Evolutionary conservation across 2,329 filamentous ascomycete genomes (phyloP), one percentile per base, ranked within the genome.

Genomic region (Fusarium kyushuense): DNA sequence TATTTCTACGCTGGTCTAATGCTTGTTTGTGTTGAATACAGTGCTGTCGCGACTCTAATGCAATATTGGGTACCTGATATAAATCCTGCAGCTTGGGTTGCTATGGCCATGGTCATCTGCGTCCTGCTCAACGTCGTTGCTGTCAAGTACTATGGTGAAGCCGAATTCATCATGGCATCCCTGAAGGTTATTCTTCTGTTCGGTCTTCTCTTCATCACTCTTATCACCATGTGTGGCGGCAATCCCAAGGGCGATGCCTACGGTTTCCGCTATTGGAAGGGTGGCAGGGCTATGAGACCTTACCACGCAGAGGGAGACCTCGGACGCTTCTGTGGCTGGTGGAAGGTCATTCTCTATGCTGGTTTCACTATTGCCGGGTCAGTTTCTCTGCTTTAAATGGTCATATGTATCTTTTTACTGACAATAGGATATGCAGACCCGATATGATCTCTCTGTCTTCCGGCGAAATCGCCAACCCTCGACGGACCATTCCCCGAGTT

Each of bases 221-320:
- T 92, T 75, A 82, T 92, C 74, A 86, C 85, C 62, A 91, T 91
- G 88, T 78, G 89, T 17, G 89, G 89, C 19, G 90, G 87, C 12
- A 91, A 91, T 71, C 90, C 90, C 1, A 75, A 84, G 10, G 78
- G 83, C 23, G 87, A 90, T 69, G 80, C 85, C n/a, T 89, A 87
- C 69, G 88, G 88, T n/a, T 90, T 90, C 75, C 82, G 87, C 25
- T 84, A 86, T 75, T 89, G 86, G 79, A 73, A 72, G n/a, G 63
- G 65, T 4, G 76, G 75, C 27, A 73, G 74, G 53, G 72, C 74
- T 29, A 78, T 81, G 73, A 73, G 74, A 33, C 60, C 71, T 27
- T 80, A 80, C 51, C 75, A 79, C 38, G 66, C 72, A 6, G 65
- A 67, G 5, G 89, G 88, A 5, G 77, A 82, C 43, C 81, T 87